Evolutionary conservation across 495 filamentous ascomycete species (phyloP), one percentile per base, ranked within the genome.

Genomic region (Aspergillus biplanus): DNA sequence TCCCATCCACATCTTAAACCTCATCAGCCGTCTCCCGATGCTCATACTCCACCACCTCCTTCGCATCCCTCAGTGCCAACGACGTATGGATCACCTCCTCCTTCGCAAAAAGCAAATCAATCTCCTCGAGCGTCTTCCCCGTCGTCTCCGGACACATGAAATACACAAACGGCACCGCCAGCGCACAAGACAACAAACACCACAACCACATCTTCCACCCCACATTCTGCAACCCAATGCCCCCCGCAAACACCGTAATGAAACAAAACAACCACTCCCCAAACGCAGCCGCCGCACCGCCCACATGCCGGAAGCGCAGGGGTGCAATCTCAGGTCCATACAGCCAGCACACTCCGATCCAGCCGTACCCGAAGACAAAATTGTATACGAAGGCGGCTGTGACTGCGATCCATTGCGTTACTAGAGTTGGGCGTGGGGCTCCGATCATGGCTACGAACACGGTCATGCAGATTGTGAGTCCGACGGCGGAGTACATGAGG

Each of bases 321-420:
- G 72, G 75, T 1, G 68, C 67, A 59, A 71, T 73, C 66, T 72
- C 75, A 1, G 70, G 64, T 27, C 68, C 64, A 63, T 75, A 74
- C 3, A 74, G 50, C 73, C 74, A 75, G 0, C 58, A 56, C n/a
- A 65, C 52, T 27, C 71, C 68, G 21, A 65, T 56, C 73, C 69
- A 75, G 18, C 67, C 66, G 34, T 61, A 69, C 4, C 71, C 67
- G 53, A 70, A 74, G 46, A 69, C 44, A 52, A 66, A 66, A 11
- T 67, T 65, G 56, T 69, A 74, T 4, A 63, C 27, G 34, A 72
- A 68, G 33, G 69, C 57, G 8, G 65, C 60, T 9, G 64, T 53
- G 3, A 67, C 68, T 1, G 70, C 70, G 27, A 62, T 59, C 64
- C 66, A 71, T 48, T 63, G 64, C 5, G 59, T 71, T 27, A 67